phyloP scores from a whole-genome alignment of 345 rosid species.

The Ailanthus altissimus region DNA sequence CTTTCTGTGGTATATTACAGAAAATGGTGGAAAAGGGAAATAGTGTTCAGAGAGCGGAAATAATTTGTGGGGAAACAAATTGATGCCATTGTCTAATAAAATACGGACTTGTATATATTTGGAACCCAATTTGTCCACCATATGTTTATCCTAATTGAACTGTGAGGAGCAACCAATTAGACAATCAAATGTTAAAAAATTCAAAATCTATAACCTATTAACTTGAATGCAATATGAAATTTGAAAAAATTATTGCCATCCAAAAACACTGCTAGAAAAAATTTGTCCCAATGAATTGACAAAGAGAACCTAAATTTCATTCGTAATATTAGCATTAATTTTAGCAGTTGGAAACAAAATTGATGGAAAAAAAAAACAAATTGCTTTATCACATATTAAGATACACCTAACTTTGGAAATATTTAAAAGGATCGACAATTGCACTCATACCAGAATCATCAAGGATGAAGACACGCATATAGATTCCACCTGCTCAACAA shows the following conservation, averaged over 20 bases:
- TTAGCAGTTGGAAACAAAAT: not conserved
- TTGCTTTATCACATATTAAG: not conserved
- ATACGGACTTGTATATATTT: not conserved
- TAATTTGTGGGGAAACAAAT: not conserved
- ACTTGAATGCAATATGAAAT: not conserved
- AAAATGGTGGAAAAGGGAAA: not conserved
- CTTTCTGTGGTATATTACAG: not conserved
- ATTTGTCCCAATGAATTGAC: not conserved
- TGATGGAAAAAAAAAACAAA: not conserved
- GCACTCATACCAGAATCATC: constrained; percentile 74
- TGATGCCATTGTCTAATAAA: not conserved
- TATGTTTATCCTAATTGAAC: not conserved
- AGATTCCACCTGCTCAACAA: constrained; percentile 85
- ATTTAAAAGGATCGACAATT: constrained; percentile 2
- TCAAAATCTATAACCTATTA: not conserved
- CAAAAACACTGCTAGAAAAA: not conserved
- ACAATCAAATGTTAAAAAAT: not conserved
- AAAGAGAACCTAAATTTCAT: not conserved
- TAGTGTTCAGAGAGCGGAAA: not conserved
- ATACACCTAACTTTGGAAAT: not conserved
- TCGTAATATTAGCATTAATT: not conserved
- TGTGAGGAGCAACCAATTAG: not conserved
- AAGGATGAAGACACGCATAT: constrained; percentile 70
- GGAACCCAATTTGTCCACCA: not conserved
- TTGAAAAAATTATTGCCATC: not conserved